phyloP scores from a whole-genome alignment of 2,329 filamentous ascomycete species.

The Ascocoryne sarcoides region DNA sequence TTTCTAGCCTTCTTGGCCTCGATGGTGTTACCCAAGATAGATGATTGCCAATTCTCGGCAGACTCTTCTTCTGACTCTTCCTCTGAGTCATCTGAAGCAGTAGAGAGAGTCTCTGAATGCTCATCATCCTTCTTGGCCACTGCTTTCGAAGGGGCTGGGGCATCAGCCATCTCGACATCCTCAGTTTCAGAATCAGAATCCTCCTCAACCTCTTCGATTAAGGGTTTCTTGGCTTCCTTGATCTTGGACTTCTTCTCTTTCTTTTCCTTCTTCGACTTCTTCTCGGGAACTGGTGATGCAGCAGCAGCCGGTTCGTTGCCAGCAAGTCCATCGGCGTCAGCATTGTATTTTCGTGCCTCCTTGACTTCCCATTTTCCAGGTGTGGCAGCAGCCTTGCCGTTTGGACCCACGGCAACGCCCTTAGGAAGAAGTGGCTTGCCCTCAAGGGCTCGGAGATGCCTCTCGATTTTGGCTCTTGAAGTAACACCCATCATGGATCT shows the following conservation, averaged over 20 bases:
- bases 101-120: slow-evolving; percentile 11
- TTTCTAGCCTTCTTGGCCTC: slow-evolving; percentile 23
- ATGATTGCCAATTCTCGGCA: slow-evolving; percentile 11
- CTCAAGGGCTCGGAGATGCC: slow-evolving; percentile 69
- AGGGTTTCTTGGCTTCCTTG: slow-evolving; percentile 20
- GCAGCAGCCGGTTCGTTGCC: slow-evolving; percentile 55
- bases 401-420: slow-evolving; percentile 65
- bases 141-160: slow-evolving; percentile 16
- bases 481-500: slow-evolving; percentile 71
- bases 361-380: slow-evolving; percentile 84
- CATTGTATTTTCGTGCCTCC: slow-evolving; percentile 89
- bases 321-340: slow-evolving; percentile 78
- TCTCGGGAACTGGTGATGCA: slow-evolving; percentile 31
- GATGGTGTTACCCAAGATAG: slow-evolving; percentile 20
- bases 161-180: slow-evolving; percentile 25
- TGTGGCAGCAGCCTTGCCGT: slow-evolving; percentile 50
- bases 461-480: slow-evolving; percentile 65
- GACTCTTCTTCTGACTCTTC: slow-evolving; percentile 6
- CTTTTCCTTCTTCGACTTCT: slow-evolving; percentile 39
- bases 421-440: slow-evolving; percentile 79
- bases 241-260: slow-evolving; percentile 37
- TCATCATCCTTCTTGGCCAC: slow-evolving; percentile 10
- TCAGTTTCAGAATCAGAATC: slow-evolving; percentile 13
- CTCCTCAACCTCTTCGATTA: slow-evolving; percentile 27
- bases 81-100: slow-evolving; percentile 7